Percentiles rank a stretch among this genome's conserved stretches.
Conservation (phyloP, 1,284 basidiomycete genomes). For the Ustilago loliicola region DNA sequence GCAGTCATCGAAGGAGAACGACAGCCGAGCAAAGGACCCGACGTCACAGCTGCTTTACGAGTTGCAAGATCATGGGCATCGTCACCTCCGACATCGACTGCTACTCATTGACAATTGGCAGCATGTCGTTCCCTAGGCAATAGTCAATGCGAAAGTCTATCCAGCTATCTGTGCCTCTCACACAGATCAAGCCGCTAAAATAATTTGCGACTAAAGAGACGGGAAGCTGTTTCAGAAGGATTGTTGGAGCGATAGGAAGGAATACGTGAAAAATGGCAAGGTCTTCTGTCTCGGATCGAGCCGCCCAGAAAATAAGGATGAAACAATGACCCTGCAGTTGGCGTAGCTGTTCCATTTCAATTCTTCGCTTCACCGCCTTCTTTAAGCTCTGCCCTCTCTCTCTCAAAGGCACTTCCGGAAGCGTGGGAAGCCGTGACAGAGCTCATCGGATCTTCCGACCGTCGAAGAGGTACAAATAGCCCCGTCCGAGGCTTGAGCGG, state of each 20-base stretch:
- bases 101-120: too few species aligned
- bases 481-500: neutral
- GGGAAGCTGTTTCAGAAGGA: neutral
- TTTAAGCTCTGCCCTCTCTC: neutral
- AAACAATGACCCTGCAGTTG: conserved; percentile 13
- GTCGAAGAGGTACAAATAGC: neutral
- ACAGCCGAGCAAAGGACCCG: neutral
- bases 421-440: conserved; percentile 1
- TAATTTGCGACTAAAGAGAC: too few species aligned
- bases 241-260: neutral
- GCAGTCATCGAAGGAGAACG: neutral
- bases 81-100: neutral
- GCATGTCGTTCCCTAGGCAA: too few species aligned
- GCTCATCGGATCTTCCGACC: neutral
- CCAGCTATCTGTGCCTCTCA: too few species aligned
- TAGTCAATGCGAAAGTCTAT: too few species aligned
- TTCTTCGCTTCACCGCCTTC: neutral
- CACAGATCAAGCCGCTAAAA: too few species aligned
- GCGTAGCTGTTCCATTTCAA: neutral
- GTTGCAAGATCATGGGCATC: too few species aligned
- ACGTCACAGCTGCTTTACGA: too few species aligned
- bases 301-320: conserved; percentile 11
- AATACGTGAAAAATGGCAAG: neutral
- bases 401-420: neutral
- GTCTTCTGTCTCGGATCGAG: conserved; percentile 10